Evolutionary conservation across 108 stramenopile species (phyloP), one percentile per base, ranked within the genome.

Genomic region (Craspedostauros australis): DNA sequence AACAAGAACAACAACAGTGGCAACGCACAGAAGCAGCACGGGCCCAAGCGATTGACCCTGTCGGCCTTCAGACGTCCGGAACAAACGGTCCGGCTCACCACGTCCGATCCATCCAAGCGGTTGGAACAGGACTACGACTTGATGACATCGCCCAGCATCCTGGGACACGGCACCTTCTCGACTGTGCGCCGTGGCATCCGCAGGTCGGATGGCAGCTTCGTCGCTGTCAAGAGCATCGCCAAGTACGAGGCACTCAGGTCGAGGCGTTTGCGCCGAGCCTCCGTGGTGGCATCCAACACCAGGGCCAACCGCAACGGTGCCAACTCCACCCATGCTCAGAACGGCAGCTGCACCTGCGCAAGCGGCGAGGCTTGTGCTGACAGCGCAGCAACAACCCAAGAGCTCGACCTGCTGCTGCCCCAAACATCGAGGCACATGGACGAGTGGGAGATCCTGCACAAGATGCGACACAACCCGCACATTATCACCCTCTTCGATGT

Each of bases 141-240:
- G 24, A 48, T 48, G 27, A 41, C 66, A 15, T 75, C 71, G 30
- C 66, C 75, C 2, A 64, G 60, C n/a, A 74, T 86, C 14, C 62
- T 91, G 15, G 91, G 91, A 12, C 86, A 92, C 46, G 91, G 91
- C 27, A 86, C 86, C 39, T 82, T 79, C 24, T 76, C 77, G 21
- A 92, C 86, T 15, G 91, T 86, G 11, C 52, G 60, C 26, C 61
- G 51, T 43, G 88, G 87, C 21, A 43, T 69, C 43, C 78, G 77
- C 24, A 59, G 59, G 0, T 40, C 50, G 1, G 70, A 82, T 34
- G 72, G 68, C 6, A 38, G 23, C 8, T 60, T 66, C 24, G 84
- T 93, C 45, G 91, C 91, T 14, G 76, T 93, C 48, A 93, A 93
- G 46, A 86, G 73, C 22, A 79, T 93, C 44, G 73, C 83, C 62